These are phyloP conservation scores for Artomyces pyxidatus DNA, from an alignment of 768 basidiomycete genomes.

Conservation along the genomic window DNA sequence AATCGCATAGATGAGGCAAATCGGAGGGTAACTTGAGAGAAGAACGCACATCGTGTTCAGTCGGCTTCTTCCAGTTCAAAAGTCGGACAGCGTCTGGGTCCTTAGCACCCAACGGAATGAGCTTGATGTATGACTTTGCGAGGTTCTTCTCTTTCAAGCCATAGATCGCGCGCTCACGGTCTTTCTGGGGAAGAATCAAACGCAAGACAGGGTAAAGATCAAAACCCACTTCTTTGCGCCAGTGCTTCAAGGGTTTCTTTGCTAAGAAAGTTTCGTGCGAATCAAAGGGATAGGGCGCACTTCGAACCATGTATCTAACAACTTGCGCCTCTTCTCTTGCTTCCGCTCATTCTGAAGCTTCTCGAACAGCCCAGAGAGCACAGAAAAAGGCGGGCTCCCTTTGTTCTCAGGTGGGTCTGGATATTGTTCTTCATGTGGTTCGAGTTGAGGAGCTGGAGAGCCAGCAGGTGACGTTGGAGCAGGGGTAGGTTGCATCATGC, in stretches of 20 bases:
- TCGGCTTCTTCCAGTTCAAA: conserved; percentile 85
- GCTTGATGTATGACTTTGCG: conserved; percentile 86
- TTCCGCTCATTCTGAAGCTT: conserved; percentile 66
- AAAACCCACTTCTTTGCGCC: conserved; percentile 78
- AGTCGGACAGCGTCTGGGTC: conserved; percentile 78
- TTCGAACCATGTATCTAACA: conserved; percentile 72
- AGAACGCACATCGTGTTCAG: conserved; percentile 50
- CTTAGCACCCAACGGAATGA: conserved; percentile 74
- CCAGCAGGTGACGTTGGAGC: conserved; percentile 51
- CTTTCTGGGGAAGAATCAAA: conserved; percentile 93
- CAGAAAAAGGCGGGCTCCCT: conserved; percentile 61
- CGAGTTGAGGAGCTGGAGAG: conserved; percentile 27
- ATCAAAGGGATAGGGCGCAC: conserved; percentile 35
- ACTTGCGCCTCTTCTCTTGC: conserved; percentile 61
- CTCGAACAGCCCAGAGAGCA: conserved; percentile 66
- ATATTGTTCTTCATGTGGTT: conserved; percentile 28
- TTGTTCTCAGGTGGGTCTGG: conserved; percentile 55
- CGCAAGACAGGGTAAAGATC: conserved; percentile 89
- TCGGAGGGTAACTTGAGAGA: background rate
- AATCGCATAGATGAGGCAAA: background rate
- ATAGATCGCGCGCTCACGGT: conserved; percentile 86
- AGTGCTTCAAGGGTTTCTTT: conserved; percentile 44
- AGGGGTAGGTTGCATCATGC: conserved; percentile 57
- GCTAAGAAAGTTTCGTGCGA: conserved; percentile 1
- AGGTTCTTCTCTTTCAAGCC: conserved; percentile 92